These are phyloP conservation scores for Spathaspora girioi DNA, from an alignment of 805 yeast genomes.

Conservation along the genomic window DNA sequence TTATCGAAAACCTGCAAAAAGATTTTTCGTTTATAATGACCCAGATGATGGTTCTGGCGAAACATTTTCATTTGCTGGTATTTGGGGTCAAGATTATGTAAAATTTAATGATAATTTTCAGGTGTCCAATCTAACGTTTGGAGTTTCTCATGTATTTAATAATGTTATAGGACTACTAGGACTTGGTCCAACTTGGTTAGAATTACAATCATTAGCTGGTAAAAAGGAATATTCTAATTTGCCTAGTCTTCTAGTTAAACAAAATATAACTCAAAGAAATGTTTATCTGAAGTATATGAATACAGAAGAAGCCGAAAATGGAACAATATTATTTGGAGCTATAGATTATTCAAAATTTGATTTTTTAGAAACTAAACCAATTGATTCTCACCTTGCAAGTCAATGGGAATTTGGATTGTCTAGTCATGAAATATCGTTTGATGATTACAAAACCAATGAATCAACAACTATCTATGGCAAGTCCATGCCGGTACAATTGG, in stretches of 20 bases:
- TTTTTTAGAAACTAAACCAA: neutral
- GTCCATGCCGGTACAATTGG: neutral
- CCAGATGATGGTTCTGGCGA: neutral
- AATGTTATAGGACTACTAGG: constrained; percentile 68
- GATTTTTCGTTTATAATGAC: neutral
- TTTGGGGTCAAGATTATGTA: constrained; percentile 64
- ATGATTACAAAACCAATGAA: neutral
- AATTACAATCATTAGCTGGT: constrained; percentile 43
- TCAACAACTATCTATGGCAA: neutral
- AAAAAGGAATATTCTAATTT: constrained; percentile 34
- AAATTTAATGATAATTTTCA: constrained; percentile 42
- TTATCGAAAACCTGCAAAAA: neutral
- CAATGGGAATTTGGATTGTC: neutral
- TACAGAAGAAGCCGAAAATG: constrained; percentile 18
- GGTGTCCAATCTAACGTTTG: constrained; percentile 57
- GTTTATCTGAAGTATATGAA: constrained; percentile 37
- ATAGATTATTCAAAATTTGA: constrained; percentile 39
- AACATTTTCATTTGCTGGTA: constrained; percentile 23
- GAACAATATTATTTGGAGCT: constrained; percentile 41
- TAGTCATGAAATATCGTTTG: neutral
- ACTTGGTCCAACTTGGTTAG: constrained; percentile 67
- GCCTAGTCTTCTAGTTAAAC: constrained; percentile 27
- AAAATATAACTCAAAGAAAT: constrained; percentile 29
- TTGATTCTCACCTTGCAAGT: neutral
- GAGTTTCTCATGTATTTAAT: constrained; percentile 64